Percentiles rank a stretch among this genome's conserved stretches.
Conservation (phyloP, 1,284 basidiomycete species). For the Sanghuangporus baumii region DNA sequence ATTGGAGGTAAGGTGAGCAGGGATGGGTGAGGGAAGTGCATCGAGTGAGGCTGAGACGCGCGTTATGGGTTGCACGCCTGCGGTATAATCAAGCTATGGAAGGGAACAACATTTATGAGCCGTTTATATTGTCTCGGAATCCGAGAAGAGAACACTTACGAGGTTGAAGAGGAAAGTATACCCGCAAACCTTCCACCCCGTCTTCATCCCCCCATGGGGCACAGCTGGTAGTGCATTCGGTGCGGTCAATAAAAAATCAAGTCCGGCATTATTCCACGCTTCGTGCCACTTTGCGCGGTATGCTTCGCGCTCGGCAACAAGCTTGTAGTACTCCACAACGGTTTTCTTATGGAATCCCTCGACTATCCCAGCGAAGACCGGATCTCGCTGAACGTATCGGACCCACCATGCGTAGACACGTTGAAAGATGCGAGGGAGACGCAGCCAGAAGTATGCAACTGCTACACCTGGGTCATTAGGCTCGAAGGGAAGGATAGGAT, state of each 20-base stretch:
- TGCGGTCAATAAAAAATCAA: slow-evolving; percentile 59
- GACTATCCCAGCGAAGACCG: slow-evolving; percentile 34
- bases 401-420: slow-evolving; percentile 32
- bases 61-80: slow-evolving; percentile 55
- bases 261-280: slow-evolving; percentile 46
- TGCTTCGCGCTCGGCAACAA: slow-evolving; percentile 37
- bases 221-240: slow-evolving; percentile 55
- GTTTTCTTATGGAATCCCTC: slow-evolving; percentile 37
- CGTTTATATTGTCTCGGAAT: background rate
- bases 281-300: slow-evolving; percentile 40
- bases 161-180: slow-evolving; percentile 42
- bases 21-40: slow-evolving; percentile 22
- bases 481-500: slow-evolving; percentile 33
- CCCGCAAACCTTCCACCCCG: slow-evolving; percentile 36
- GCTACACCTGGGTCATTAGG: slow-evolving; percentile 39
- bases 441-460: slow-evolving; percentile 22
- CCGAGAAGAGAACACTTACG: slow-evolving; percentile 24
- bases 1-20: slow-evolving; percentile 25
- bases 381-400: slow-evolving; percentile 34
- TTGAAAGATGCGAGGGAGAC: slow-evolving; percentile 39
- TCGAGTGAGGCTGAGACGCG: slow-evolving; percentile 44
- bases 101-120: background rate
- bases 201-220: slow-evolving; percentile 37
- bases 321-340: slow-evolving; percentile 38
- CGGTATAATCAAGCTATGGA: slow-evolving; percentile 48